Base-by-base conservation (phyloP, 228 moss, liverwort and hornwort species). In the Sphagnum fallax region DNA sequence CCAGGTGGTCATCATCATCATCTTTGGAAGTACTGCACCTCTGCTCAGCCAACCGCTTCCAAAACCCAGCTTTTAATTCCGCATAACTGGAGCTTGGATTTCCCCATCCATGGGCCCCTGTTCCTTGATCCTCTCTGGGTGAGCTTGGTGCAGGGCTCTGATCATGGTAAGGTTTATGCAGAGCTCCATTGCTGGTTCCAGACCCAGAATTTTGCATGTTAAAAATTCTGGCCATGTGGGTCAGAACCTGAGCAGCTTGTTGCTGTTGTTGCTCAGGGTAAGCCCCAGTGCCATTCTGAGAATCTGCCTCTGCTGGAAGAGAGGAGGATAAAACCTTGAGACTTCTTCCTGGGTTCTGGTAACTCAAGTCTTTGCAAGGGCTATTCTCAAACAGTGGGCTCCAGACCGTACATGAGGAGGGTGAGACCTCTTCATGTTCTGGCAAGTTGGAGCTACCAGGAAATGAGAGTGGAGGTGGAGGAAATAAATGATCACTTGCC, bases 1-100 rank as follows among this genome's bases (percentile, higher is more conserved):
- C 32, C 2, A 32, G 32, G 32, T 32, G 32, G 32, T 32, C 32
- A 32, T 32, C 32, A 32, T 32, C 32, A 32, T 70, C n/a, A 4
- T 70, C 58, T 14, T 57, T 63, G 0, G 16, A n/a, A 18, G 63
- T 15, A 0, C 48, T 5, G 51, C 49, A 53, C 48, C 13, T 12
- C 5, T n/a, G 52, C 4, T 67, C 18, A 14, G 47, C 80, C 67
- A 78, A 52, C 0, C 4, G 69, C 49, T 84, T 77, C 84, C 84
- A 80, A 6, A 80, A 81, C 0, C 69, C 52, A 0, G 8, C 77
- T 77, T 77, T 77, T 4, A 84, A 4, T 47, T 77, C 70, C 0
- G 3, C 70, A 47, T 83, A 77, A 0, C 8, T 14, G 18, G 78
- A 64, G 10, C 67, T 71, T 48, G 49, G 48, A 48, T 48, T 50